These are phyloP conservation scores for Plasmodium fragile DNA, from an alignment of 169 alveolate genomes.

Conservation along the genomic window DNA sequence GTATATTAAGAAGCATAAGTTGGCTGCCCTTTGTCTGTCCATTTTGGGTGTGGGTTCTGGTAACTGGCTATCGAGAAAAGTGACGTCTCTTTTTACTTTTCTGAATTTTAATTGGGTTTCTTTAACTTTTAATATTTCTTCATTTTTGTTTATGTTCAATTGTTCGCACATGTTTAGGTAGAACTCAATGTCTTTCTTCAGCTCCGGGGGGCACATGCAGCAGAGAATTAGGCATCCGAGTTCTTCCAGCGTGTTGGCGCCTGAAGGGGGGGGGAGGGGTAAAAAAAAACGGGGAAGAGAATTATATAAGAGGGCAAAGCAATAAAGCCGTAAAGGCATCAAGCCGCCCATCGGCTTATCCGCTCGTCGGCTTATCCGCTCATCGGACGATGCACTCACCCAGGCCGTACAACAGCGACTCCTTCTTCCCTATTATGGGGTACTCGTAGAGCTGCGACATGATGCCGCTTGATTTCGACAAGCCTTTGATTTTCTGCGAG, in stretches of 20 bases:
- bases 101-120: slow-evolving; percentile 36
- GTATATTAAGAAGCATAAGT: slow-evolving; percentile 77
- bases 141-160: slow-evolving; percentile 49
- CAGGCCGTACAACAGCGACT: slow-evolving; percentile 78
- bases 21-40: slow-evolving; percentile 78
- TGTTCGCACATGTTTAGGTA: slow-evolving; percentile 48
- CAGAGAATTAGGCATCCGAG: slow-evolving; percentile 82
- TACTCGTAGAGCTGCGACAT: slow-evolving; percentile 81
- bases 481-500: slow-evolving; percentile 69
- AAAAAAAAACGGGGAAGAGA: background rate
- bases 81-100: slow-evolving; percentile 39
- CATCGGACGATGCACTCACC: slow-evolving; percentile 6
- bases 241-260: slow-evolving; percentile 82
- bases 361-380: background rate
- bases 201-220: slow-evolving; percentile 81
- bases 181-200: slow-evolving; percentile 49
- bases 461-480: slow-evolving; percentile 78
- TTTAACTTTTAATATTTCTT: slow-evolving; percentile 59
- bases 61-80: slow-evolving; percentile 28
- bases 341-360: background rate
- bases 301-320: background rate
- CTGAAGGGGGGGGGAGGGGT: background rate
- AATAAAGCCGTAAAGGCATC: background rate
- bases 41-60: slow-evolving; percentile 74
- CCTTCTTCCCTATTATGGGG: slow-evolving; percentile 81